A percentile compares a stretch with the other conserved stretches of the same genome.
These are phyloP conservation scores for Cladophialophora chaetospira DNA, from an alignment of 2,329 filamentous ascomycete genomes.

Conservation along the genomic window DNA sequence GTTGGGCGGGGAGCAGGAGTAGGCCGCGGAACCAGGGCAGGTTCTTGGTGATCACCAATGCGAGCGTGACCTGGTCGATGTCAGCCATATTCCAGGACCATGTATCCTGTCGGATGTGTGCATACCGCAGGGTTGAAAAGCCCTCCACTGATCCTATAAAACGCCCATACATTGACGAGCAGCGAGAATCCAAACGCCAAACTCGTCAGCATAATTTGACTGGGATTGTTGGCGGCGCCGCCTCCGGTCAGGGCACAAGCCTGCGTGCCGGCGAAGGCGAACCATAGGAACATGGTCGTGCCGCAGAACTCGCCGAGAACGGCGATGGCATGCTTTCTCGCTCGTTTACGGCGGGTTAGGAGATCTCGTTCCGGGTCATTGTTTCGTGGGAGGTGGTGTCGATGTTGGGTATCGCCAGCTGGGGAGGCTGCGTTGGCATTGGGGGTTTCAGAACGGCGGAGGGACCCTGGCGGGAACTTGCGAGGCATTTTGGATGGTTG, in stretches of 20 bases:
- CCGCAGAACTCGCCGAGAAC: constrained; percentile 55
- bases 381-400: constrained; percentile 6
- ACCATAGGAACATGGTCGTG: constrained; percentile 54
- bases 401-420: not conserved
- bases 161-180: constrained; percentile 56
- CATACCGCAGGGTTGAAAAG: constrained; percentile 54
- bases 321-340: constrained; percentile 39
- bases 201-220: constrained; percentile 27
- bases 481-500: constrained; percentile 1
- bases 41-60: constrained; percentile 59
- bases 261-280: constrained; percentile 51
- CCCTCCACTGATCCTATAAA: constrained; percentile 54
- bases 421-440: not conserved
- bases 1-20: constrained; percentile 57
- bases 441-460: not conserved
- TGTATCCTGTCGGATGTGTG: not conserved
- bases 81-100: not conserved
- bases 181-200: constrained; percentile 50
- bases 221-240: constrained; percentile 5
- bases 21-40: constrained; percentile 55
- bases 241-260: constrained; percentile 37
- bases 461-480: not conserved
- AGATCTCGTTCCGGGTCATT: constrained; percentile 11
- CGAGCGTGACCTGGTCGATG: constrained; percentile 53
- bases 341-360: not conserved